Conservation (phyloP, 306 rosid genomes). For the Quercus robur region DNA sequence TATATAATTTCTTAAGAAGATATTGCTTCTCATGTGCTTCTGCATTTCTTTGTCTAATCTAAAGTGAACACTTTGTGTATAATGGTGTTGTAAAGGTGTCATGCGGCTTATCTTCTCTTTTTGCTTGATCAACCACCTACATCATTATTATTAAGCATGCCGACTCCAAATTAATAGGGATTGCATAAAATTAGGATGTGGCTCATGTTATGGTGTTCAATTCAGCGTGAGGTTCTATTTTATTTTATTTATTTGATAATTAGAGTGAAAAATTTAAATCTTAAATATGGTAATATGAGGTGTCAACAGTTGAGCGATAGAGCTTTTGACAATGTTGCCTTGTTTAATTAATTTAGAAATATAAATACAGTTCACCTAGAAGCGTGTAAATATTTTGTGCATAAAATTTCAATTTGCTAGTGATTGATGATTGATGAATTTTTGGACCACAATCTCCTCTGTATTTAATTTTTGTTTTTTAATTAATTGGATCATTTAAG, state of each 20-base stretch:
- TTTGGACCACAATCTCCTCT: not conserved
- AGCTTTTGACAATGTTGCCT: too few relatives aligned
- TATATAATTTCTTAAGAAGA: not conserved
- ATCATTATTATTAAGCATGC: slow-evolving; percentile 34
- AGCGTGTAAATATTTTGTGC: too few relatives aligned
- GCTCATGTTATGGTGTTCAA: not conserved
- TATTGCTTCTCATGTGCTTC: slow-evolving; percentile 12
- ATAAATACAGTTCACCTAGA: too few relatives aligned
- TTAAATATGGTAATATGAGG: too few relatives aligned
- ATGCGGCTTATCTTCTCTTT: slow-evolving; percentile 19
- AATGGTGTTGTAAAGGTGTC: slow-evolving; percentile 17
- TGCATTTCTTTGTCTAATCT: slow-evolving; percentile 11
- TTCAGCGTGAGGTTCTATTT: too few relatives aligned
- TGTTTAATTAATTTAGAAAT: too few relatives aligned
- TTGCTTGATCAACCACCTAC: slow-evolving; percentile 20
- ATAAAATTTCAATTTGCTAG: not conserved
- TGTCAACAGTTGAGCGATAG: too few relatives aligned
- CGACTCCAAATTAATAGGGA: slow-evolving; percentile 35
- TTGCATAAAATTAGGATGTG: not conserved
- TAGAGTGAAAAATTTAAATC: too few relatives aligned
- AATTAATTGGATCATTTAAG: too few relatives aligned
- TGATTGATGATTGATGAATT: not conserved
- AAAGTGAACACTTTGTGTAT: not conserved
- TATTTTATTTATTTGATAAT: too few relatives aligned
- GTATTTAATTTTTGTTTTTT: too few relatives aligned